phyloP scores from a whole-genome alignment of 208 protist species.

The Trypanosoma vivax region DNA sequence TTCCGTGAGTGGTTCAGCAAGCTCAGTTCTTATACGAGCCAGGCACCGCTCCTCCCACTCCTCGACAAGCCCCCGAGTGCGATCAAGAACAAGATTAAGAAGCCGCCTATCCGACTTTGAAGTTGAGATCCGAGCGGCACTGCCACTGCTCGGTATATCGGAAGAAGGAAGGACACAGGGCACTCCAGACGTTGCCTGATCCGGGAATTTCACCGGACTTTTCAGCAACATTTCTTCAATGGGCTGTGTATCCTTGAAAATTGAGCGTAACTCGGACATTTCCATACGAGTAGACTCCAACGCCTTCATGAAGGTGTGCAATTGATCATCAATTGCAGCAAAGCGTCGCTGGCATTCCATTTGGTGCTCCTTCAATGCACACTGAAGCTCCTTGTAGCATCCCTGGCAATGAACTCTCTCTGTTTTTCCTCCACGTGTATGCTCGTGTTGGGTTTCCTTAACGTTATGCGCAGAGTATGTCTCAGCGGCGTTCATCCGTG shows the following conservation, averaged over 20 bases:
- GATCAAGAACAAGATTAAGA: constrained; percentile 1
- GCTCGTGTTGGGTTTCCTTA: too few species aligned
- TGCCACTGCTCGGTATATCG: background rate
- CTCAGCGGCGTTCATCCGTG: too few species aligned
- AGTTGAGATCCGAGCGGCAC: background rate
- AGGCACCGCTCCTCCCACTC: constrained; percentile 9
- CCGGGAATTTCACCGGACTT: too few species aligned
- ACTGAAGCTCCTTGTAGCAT: constrained; percentile 10
- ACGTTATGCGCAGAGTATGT: too few species aligned
- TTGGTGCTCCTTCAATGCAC: constrained; percentile 22
- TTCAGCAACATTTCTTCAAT: too few species aligned
- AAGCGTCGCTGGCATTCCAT: constrained; percentile 20
- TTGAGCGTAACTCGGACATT: constrained; percentile 14
- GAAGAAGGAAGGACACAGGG: too few species aligned
- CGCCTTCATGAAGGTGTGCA: background rate
- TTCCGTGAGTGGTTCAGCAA: constrained; percentile 52
- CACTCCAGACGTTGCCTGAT: too few species aligned
- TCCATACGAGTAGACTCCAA: constrained; percentile 9
- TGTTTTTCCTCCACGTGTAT: too few species aligned
- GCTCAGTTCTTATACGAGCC: constrained; percentile 24
- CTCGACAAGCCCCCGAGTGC: constrained; percentile 2
- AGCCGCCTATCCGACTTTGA: constrained; percentile 3
- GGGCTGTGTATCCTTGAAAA: too few species aligned
- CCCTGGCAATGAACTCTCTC: too few species aligned
- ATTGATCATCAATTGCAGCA: constrained; percentile 19